Evolutionary conservation across 2,329 filamentous ascomycete genomes (phyloP), one percentile per base, ranked within the genome.

Genomic region (Fonsecaea pedrosoi): DNA sequence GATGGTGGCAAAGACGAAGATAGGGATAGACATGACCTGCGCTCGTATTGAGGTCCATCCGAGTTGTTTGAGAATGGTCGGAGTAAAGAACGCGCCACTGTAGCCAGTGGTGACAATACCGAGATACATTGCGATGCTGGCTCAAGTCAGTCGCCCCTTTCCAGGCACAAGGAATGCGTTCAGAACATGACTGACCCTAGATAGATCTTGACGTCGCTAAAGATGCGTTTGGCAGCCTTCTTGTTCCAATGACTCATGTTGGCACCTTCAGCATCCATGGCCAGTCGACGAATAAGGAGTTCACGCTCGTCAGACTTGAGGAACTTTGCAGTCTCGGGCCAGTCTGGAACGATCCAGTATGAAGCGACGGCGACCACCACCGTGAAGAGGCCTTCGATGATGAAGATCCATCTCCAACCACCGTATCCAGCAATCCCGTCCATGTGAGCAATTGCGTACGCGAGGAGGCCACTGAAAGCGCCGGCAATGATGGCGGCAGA

Each of bases 401-500:
- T 78, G 70, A 79, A 78, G 48, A 78, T 77, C 75, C 76, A 78
- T 38, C 74, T 71, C 75, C 76, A 77, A 1, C 13, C 76, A 71
- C 30, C 72, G 71, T 55, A 74, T 37, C 50, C 76, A 48, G 74
- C 69, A 66, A 78, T 75, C 70, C 70, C 83, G 57, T 83, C 79
- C 81, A 86, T 84, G 74, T 82, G 80, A 73, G 79, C 80, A 45
- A 86, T 84, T 1, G 75, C 83, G 68, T 79, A 84, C 1, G 84
- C 84, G 0, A 86, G 74, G 18, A 86, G 74, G 0, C 84, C 84
- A 42, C 77, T 78, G 63, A 80, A 74, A 35, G 79, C 79, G 35
- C 79, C 79, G 15, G 79, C 78, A 38, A 79, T 64, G 68, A 80
- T 80, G 32, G 74, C 76, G 1, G 74, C 75, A 13, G 74, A 75